Evolutionary conservation across 768 basidiomycete species (phyloP).

Genomic region (Auricularia heimuer): DNA sequence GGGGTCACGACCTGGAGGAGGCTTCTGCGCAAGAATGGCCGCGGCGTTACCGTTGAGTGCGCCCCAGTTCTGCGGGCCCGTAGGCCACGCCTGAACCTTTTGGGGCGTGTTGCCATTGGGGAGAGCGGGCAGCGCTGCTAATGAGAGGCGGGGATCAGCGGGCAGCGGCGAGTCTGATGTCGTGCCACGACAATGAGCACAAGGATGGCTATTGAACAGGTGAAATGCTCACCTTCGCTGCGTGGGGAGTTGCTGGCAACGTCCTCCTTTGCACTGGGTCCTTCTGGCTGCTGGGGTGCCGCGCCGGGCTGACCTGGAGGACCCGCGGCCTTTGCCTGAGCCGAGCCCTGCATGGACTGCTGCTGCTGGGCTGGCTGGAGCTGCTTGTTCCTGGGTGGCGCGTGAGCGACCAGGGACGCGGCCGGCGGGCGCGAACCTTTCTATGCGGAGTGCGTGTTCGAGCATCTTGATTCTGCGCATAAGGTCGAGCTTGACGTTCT

Average conservation of each 20-base stretch:
- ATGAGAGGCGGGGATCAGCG: constrained; percentile 45
- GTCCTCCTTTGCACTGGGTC: constrained; percentile 65
- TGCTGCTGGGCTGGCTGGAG: constrained; percentile 32
- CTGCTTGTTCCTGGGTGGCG: constrained; percentile 60
- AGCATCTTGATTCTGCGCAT: constrained; percentile 98
- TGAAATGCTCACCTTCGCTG: constrained; percentile 53
- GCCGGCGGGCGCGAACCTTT: constrained; percentile 56
- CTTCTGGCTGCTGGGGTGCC: constrained; percentile 58
- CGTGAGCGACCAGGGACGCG: constrained; percentile 4
- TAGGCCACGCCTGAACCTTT: constrained; percentile 33
- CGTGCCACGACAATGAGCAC: constrained; percentile 9
- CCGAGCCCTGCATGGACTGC: constrained; percentile 44
- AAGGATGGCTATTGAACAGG: constrained; percentile 5
- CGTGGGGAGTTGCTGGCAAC: constrained; percentile 72
- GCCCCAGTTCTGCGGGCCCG: neutral
- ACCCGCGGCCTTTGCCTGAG: constrained; percentile 55
- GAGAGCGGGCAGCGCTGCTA: constrained; percentile 21
- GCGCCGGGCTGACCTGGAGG: constrained; percentile 44
- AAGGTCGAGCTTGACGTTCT: constrained; percentile 92
- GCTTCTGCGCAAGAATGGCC: constrained; percentile 47
- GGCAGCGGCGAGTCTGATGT: constrained; percentile 58
- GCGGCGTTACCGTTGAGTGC: constrained; percentile 34
- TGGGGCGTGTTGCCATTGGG: constrained; percentile 49
- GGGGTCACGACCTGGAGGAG: constrained; percentile 79
- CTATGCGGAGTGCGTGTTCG: constrained; percentile 92